A percentile compares a stretch with the other conserved stretches of the same genome.
Conservation (phyloP, 768 basidiomycete species). For the Tricholoma matsutake region DNA sequence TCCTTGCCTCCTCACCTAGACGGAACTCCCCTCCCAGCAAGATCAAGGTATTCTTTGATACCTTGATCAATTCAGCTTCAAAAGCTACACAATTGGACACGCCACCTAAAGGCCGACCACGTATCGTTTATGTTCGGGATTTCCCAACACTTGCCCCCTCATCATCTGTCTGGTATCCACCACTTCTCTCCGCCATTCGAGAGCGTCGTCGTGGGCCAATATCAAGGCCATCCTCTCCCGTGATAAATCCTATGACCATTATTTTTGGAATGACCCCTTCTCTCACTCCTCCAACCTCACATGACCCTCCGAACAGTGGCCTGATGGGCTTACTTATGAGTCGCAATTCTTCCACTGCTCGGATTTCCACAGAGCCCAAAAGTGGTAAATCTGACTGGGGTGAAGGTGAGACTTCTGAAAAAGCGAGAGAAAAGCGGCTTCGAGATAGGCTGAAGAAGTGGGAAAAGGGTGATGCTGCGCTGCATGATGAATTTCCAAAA, state of each 20-base stretch:
- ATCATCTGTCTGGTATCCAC: conserved; percentile 76
- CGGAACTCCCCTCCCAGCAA: conserved; percentile 49
- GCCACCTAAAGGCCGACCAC: conserved; percentile 42
- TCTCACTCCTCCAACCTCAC: conserved; percentile 46
- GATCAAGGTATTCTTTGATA: conserved; percentile 71
- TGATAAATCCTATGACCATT: conserved; percentile 71
- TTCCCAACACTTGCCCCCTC: conserved; percentile 72
- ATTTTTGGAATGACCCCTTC: conserved; percentile 86
- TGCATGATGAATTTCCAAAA: conserved; percentile 64
- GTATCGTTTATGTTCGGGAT: conserved; percentile 83
- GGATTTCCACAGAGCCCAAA: conserved; percentile 30
- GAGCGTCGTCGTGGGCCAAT: conserved; percentile 67
- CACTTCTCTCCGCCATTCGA: conserved; percentile 75
- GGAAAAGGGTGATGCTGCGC: conserved; percentile 58
- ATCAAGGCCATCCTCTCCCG: conserved; percentile 55
- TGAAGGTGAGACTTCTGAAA: conserved; percentile 64
- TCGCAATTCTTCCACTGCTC: conserved; percentile 32
- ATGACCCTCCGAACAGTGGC: conserved; percentile 28
- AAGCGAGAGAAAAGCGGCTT: conserved; percentile 69
- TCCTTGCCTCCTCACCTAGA: conserved; percentile 40
- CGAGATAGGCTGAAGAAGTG: conserved; percentile 69
- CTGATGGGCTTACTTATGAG: conserved; percentile 46
- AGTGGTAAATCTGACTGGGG: conserved; percentile 51
- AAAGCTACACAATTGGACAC: conserved; percentile 24
- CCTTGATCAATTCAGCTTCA: conserved; percentile 63